Percentiles rank a stretch among this genome's conserved stretches.
These are phyloP conservation scores for Beauveria sp. DNA, from an alignment of 2,329 filamentous ascomycete genomes.

Conservation along the genomic window DNA sequence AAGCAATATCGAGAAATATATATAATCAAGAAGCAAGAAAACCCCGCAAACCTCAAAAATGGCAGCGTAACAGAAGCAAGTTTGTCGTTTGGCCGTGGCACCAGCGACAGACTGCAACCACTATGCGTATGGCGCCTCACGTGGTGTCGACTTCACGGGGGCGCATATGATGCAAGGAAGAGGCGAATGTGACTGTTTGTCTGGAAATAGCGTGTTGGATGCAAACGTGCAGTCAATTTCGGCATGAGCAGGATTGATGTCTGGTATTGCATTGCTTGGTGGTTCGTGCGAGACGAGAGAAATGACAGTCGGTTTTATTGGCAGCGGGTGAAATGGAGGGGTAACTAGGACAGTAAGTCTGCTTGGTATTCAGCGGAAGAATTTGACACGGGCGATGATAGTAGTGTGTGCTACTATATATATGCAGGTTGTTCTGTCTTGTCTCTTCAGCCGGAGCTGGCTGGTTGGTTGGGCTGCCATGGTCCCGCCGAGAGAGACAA, in stretches of 20 bases:
- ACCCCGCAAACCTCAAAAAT: not conserved
- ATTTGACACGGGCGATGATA: not conserved
- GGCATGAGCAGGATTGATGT: not conserved
- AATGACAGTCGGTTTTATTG: constrained; percentile 3
- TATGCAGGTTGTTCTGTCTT: constrained; percentile 3
- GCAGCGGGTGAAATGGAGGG: not conserved
- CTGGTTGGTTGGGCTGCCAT: constrained; percentile 3
- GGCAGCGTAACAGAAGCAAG: not conserved
- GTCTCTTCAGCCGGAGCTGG: not conserved
- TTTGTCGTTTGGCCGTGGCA: not conserved
- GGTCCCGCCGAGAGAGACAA: not conserved
- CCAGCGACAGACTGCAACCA: not conserved
- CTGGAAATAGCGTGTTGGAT: not conserved
- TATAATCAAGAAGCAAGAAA: not conserved
- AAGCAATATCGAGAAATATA: not conserved
- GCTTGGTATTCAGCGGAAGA: not conserved
- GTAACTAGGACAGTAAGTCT: not conserved
- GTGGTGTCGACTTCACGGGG: constrained; percentile 2
- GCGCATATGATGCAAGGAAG: constrained; percentile 1
- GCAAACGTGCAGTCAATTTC: not conserved
- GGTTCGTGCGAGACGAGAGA: not conserved
- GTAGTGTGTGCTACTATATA: constrained; percentile 9
- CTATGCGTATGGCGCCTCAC: constrained; percentile 1
- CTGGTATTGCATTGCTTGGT: constrained; percentile 7
- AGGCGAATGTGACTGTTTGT: not conserved